Percentiles rank a stretch among this genome's conserved stretches.
These are phyloP conservation scores for Candida nemodendra DNA, from an alignment of 805 yeast genomes.

Conservation along the genomic window DNA sequence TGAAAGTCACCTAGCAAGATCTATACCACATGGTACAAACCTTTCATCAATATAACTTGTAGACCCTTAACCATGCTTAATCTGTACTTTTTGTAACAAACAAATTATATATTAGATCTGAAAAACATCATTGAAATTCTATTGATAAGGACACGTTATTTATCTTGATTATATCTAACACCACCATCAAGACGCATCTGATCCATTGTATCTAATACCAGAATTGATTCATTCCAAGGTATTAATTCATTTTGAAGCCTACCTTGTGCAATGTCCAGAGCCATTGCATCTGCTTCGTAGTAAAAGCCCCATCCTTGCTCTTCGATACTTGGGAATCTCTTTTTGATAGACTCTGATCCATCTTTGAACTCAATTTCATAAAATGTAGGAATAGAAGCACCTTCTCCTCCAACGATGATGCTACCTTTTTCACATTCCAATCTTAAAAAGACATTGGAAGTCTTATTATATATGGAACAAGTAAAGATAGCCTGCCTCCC, in stretches of 20 bases:
- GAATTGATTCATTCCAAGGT: conserved; percentile 45
- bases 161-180: conserved; percentile 42
- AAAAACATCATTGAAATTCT: too few species aligned
- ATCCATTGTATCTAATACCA: conserved; percentile 49
- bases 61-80: too few species aligned
- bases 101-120: too few species aligned
- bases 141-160: too few species aligned
- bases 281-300: conserved; percentile 55
- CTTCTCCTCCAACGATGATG: conserved; percentile 13
- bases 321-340: conserved; percentile 27
- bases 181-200: conserved; percentile 41
- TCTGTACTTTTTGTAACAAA: too few species aligned
- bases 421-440: conserved; percentile 19
- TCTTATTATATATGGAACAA: conserved; percentile 13
- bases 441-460: conserved; percentile 8
- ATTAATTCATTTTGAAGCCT: conserved; percentile 34
- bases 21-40: too few species aligned
- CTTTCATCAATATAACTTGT: too few species aligned
- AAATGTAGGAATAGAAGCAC: conserved; percentile 20
- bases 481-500: conserved; percentile 42
- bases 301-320: conserved; percentile 43
- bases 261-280: conserved; percentile 42
- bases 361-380: conserved; percentile 35
- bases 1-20: too few species aligned
- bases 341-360: conserved; percentile 22